Evolutionary conservation across 768 basidiomycete species (phyloP), one percentile per base, ranked within the genome.

Genomic region (Termitomyces sp.): DNA sequence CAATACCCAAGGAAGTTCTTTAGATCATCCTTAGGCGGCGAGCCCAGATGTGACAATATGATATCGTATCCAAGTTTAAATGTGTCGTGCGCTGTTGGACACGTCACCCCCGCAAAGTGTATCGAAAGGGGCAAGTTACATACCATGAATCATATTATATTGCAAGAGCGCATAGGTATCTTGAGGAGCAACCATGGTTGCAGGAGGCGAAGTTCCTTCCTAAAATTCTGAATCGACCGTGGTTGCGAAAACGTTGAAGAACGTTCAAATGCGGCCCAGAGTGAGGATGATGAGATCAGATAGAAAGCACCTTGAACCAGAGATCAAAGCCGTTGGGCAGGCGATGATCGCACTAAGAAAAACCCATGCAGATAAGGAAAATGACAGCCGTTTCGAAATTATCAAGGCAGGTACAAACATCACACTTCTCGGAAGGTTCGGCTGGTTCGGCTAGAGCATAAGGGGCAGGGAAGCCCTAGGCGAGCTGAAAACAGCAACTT

Each of bases 1-100:
- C 71, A 71, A 48, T 76, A 75, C 0, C 73, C 73, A 9, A 77
- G 61, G 54, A 76, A 76, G 61, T 76, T 76, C 33, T 58, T 49
- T 21, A 75, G 64, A 55, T 75, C 75, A 50, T 71, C 61, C 12
- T 54, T 56, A 0, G 74, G 74, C 1, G 71, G 72, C 17, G 70
- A 58, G 23, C 69, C 71, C 19, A 76, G 71, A 53, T 64, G 66
- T 3, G 64, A 60, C 23, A 73, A 30, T 49, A 77, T 75, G 43
- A 43, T 70, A 38, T 72, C 67, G 59, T 70, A 76, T 9, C 68
- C 74, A 3, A 66, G 51, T 58, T 74, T 73, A 61, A 68, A 73
- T n/a, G 68, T 63, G 9, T 67, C 56, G 54, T 77, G 75, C 2
- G 71, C 74, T 73, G 35, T 26, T 31, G 5, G 4, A 41, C 17